These are phyloP conservation scores for Forsythia suspensa DNA, from an alignment of 257 asterid genomes.

Conservation along the genomic window DNA sequence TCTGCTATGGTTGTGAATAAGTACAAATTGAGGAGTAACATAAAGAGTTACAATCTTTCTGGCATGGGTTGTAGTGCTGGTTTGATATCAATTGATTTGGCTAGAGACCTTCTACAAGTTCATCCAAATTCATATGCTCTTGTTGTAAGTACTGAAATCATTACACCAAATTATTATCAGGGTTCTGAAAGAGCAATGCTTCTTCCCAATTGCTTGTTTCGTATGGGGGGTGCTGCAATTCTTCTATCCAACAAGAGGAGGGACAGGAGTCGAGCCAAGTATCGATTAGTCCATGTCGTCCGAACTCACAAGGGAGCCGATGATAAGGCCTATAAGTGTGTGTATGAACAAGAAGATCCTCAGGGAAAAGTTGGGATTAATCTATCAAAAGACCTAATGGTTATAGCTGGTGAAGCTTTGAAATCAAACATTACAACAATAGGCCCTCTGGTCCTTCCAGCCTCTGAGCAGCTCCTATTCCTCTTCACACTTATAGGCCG, in stretches of 20 bases:
- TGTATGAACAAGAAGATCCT: slow-evolving; percentile 6
- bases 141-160: slow-evolving; percentile 11
- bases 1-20: slow-evolving; percentile 17
- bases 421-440: slow-evolving; percentile 13
- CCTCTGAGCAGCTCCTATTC: slow-evolving; percentile 10
- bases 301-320: slow-evolving; percentile 11
- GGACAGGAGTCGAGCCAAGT: background rate
- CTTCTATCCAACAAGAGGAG: slow-evolving; percentile 7
- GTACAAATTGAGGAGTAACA: slow-evolving; percentile 10
- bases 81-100: slow-evolving; percentile 1
- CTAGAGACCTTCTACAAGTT: slow-evolving; percentile 1
- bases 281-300: background rate
- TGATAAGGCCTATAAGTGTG: slow-evolving; percentile 11
- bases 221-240: background rate
- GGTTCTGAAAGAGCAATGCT: slow-evolving; percentile 14
- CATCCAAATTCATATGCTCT: slow-evolving; percentile 11
- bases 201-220: slow-evolving; percentile 14
- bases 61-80: slow-evolving; percentile 17
- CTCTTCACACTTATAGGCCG: slow-evolving; percentile 2
- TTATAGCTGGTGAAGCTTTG: slow-evolving; percentile 9
- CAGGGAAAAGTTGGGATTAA: slow-evolving; percentile 13
- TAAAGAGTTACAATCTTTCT: slow-evolving; percentile 14
- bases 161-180: slow-evolving; percentile 5
- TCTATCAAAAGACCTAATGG: slow-evolving; percentile 10
- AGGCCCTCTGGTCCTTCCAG: slow-evolving; percentile 6